phyloP scores from a whole-genome alignment of 2,329 filamentous ascomycete genomes.

The Periconia macrospinosa region DNA sequence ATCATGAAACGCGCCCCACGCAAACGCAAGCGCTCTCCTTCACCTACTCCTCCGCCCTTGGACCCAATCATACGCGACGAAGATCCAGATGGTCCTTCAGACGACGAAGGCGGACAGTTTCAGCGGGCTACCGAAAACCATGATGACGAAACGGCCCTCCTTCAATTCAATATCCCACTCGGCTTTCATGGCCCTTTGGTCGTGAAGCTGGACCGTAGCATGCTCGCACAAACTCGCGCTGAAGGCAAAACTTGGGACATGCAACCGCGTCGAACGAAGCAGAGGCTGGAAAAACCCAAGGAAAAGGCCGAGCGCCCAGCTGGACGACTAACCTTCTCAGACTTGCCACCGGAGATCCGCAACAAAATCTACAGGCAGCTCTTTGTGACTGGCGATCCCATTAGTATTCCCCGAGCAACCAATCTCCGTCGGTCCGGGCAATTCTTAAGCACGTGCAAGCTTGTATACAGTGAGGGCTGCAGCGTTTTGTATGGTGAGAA shows the following conservation, averaged over 20 bases:
- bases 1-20: constrained; percentile 24
- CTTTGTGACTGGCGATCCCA: constrained; percentile 38
- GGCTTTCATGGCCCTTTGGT: constrained; percentile 51
- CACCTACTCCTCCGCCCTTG: constrained; percentile 38
- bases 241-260: constrained; percentile 18
- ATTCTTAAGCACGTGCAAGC: constrained; percentile 51
- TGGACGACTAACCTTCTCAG: constrained; percentile 23
- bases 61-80: constrained; percentile 36
- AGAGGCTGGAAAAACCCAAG: background rate
- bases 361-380: constrained; percentile 51
- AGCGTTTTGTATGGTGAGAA: constrained; percentile 56
- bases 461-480: constrained; percentile 50
- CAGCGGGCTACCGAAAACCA: constrained; percentile 11
- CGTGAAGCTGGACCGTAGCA: constrained; percentile 43
- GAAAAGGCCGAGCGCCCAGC: background rate
- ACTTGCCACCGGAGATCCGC: constrained; percentile 47
- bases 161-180: constrained; percentile 51
- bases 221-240: constrained; percentile 19
- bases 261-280: constrained; percentile 10
- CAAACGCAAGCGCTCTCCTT: constrained; percentile 39
- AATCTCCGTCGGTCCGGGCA: constrained; percentile 49
- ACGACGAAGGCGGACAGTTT: constrained; percentile 24
- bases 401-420: constrained; percentile 22
- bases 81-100: constrained; percentile 28
- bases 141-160: constrained; percentile 28